Evolutionary conservation across 2,329 filamentous ascomycete genomes (phyloP).

Genomic region (Talaromyces funiculosus): DNA sequence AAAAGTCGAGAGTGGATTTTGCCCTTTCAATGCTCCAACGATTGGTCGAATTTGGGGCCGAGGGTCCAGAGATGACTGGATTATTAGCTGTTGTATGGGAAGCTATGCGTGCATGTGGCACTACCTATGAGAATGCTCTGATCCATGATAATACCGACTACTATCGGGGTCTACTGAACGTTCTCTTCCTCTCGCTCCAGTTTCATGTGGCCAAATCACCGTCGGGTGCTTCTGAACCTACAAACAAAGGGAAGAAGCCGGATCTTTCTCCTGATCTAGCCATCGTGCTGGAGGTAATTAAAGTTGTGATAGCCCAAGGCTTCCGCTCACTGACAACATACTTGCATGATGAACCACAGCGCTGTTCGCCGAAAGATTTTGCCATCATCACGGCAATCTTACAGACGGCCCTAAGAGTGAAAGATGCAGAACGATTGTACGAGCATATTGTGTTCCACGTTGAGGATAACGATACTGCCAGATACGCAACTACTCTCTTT

Average conservation of each 20-base stretch:
- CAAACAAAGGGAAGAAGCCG: slow-evolving; percentile 24
- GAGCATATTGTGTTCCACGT: slow-evolving; percentile 66
- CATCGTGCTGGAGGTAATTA: slow-evolving; percentile 71
- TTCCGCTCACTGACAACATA: slow-evolving; percentile 76
- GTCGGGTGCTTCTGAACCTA: slow-evolving; percentile 30
- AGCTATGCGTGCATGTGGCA: slow-evolving; percentile 49
- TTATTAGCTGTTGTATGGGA: slow-evolving; percentile 58
- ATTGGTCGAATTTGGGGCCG: slow-evolving; percentile 56
- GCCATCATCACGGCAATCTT: slow-evolving; percentile 81
- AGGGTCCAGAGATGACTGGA: slow-evolving; percentile 46
- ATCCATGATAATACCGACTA: slow-evolving; percentile 58
- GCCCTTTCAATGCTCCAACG: slow-evolving; percentile 77
- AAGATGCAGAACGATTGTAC: slow-evolving; percentile 66
- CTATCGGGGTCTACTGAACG: slow-evolving; percentile 76
- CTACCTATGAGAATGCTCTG: slow-evolving; percentile 56
- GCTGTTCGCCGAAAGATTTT: slow-evolving; percentile 71
- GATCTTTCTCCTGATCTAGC: slow-evolving; percentile 44
- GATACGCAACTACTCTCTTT: slow-evolving; percentile 79
- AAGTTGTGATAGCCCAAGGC: slow-evolving; percentile 70
- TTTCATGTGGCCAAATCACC: slow-evolving; percentile 35
- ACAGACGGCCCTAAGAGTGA: slow-evolving; percentile 74
- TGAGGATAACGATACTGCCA: slow-evolving; percentile 61
- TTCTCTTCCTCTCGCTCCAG: slow-evolving; percentile 75
- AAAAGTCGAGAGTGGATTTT: slow-evolving; percentile 71
- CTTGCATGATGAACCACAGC: slow-evolving; percentile 67